phyloP scores from a whole-genome alignment of 2,329 filamentous ascomycete species.

The Diaporthe ilicicola region DNA sequence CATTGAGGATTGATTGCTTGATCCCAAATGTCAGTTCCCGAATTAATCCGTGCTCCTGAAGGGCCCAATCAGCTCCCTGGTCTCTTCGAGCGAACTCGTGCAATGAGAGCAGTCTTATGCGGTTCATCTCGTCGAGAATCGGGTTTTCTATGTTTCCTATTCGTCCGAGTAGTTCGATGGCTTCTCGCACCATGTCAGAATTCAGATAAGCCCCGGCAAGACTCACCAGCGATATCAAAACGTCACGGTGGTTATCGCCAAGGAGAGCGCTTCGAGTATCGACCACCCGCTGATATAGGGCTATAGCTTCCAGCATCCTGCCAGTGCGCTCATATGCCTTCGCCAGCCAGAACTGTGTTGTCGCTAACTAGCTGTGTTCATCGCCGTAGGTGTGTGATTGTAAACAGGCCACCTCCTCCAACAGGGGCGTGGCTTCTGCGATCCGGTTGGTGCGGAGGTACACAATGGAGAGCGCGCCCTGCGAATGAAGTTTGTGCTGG shows the following conservation, averaged over 20 bases:
- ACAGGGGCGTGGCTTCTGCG: neutral
- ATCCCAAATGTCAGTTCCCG: no score
- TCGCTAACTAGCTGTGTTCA: neutral
- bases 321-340: neutral
- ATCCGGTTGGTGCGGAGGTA: neutral
- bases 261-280: neutral
- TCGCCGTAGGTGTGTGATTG: neutral
- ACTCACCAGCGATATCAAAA: neutral
- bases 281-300: neutral
- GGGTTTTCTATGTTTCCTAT: neutral
- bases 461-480: neutral
- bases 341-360: neutral
- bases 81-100: neutral
- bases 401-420: neutral
- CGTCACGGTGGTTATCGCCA: neutral
- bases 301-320: neutral
- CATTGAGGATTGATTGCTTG: no score
- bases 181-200: neutral
- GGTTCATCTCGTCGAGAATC: neutral
- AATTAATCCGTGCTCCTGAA: no score
- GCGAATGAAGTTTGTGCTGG: neutral
- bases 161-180: neutral
- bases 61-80: no score
- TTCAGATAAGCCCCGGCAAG: neutral
- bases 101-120: rapidly evolving